A percentile compares a stretch with the other conserved stretches of the same genome.
phyloP scores from a whole-genome alignment of 495 filamentous ascomycete genomes.

The Hypoxylon perforatum region DNA sequence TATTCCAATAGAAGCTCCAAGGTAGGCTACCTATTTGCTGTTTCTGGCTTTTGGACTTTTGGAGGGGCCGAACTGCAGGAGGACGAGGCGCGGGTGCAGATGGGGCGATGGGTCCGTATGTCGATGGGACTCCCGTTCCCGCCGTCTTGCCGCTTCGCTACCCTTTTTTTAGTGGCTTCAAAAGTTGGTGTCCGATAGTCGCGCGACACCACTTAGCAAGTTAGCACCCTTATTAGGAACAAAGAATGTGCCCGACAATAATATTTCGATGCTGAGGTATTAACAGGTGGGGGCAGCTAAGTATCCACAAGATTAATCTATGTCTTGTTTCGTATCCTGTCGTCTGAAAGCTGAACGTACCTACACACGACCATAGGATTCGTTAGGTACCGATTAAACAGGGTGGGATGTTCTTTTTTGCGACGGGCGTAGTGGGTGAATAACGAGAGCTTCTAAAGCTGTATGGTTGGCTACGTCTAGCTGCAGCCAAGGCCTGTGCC shows the following conservation, averaged over 20 bases:
- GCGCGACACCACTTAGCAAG: constrained; percentile 22
- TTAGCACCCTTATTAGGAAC: not conserved
- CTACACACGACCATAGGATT: constrained; percentile 15
- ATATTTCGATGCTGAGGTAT: constrained; percentile 1
- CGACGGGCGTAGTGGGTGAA: constrained; percentile 4
- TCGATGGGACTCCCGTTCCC: constrained; percentile 42
- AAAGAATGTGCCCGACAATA: not conserved
- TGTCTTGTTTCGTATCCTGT: not conserved
- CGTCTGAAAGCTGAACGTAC: not conserved
- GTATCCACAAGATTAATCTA: constrained; percentile 10
- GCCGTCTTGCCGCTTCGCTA: constrained; percentile 35
- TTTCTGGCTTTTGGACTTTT: constrained; percentile 7
- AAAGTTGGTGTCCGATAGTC: constrained; percentile 27
- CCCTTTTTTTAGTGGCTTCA: constrained; percentile 24
- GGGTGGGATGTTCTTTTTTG: constrained; percentile 17
- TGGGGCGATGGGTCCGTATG: constrained; percentile 39
- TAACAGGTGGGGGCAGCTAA: constrained; percentile 3
- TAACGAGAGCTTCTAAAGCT: not conserved
- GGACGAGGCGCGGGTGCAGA: constrained; percentile 32
- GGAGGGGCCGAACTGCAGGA: constrained; percentile 13
- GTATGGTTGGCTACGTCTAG: constrained; percentile 25
- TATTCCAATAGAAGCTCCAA: not conserved
- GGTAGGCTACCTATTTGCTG: constrained; percentile 5
- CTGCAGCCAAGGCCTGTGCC: constrained; percentile 33
- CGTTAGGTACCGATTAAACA: constrained; percentile 4